phyloP scores from a whole-genome alignment of 1,139 yeast species.

The Debaryomyces robertsiae region DNA sequence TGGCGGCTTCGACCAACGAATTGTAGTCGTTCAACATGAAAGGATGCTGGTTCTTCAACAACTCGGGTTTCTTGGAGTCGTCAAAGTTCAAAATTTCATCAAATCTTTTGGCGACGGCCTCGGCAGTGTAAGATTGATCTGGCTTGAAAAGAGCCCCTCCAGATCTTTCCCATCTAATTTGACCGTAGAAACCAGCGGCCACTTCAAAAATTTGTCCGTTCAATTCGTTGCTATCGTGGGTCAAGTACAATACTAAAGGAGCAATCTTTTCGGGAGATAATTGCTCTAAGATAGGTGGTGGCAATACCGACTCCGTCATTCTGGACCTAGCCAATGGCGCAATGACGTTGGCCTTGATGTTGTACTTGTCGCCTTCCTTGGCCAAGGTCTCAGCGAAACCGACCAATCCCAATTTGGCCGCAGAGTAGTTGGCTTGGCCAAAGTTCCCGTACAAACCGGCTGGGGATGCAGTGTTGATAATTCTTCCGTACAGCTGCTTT shows the following conservation, averaged over 20 bases:
- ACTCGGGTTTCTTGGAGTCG: conserved; percentile 53
- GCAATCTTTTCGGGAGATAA: conserved; percentile 88
- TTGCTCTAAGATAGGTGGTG: conserved; percentile 78
- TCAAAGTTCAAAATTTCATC: conserved; percentile 64
- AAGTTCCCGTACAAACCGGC: conserved; percentile 97
- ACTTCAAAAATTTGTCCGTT: conserved; percentile 85
- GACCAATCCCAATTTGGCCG: conserved; percentile 87
- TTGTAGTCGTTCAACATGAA: conserved; percentile 59
- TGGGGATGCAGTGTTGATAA: conserved; percentile 91
- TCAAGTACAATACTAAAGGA: conserved; percentile 80
- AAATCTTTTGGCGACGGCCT: conserved; percentile 74
- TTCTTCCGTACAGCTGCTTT: conserved; percentile 83
- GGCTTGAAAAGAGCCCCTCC: conserved; percentile 86
- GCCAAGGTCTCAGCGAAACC: conserved; percentile 95
- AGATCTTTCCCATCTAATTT: conserved; percentile 93
- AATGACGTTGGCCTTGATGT: conserved; percentile 81
- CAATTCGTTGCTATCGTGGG: conserved; percentile 62
- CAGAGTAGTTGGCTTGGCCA: conserved; percentile 95
- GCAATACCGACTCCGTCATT: conserved; percentile 91
- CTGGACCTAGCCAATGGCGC: conserved; percentile 95
- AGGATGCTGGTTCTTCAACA: conserved; percentile 67
- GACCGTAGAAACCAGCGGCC: conserved; percentile 93
- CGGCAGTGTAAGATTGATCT: conserved; percentile 77
- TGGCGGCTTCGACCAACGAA: conserved; percentile 55
- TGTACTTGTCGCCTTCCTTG: conserved; percentile 86